phyloP scores from a whole-genome alignment of 139 green algal species.

The Tetratostichococcus sp. region DNA sequence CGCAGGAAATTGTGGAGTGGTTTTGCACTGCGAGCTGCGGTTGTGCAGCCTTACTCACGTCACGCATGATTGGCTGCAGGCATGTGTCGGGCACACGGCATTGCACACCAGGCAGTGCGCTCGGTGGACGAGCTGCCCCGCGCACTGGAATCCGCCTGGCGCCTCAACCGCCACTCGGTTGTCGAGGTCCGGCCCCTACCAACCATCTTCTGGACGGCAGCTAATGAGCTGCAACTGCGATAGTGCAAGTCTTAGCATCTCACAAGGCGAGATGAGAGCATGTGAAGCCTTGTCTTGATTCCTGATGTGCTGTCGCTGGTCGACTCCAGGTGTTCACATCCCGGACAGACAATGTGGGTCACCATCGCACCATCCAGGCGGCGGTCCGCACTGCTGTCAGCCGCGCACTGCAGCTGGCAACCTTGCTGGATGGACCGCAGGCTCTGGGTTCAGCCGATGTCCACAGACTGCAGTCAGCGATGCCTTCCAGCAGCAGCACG shows the following conservation, averaged over 20 bases:
- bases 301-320: too few relatives aligned
- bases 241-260: too few relatives aligned
- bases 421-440: not conserved
- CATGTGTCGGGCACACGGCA: conserved; percentile 73
- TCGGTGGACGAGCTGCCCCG: conserved; percentile 40
- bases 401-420: not conserved
- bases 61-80: conserved; percentile 23
- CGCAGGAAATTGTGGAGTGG: too few relatives aligned
- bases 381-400: conserved; percentile 28
- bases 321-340: conserved; percentile 52
- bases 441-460: too few relatives aligned
- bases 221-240: too few relatives aligned
- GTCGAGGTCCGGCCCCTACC: conserved; percentile 60
- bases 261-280: too few relatives aligned
- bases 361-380: conserved; percentile 66
- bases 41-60: too few relatives aligned
- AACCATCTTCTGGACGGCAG: too few relatives aligned
- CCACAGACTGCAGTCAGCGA: too few relatives aligned
- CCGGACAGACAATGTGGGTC: conserved; percentile 59
- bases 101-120: conserved; percentile 70
- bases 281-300: too few relatives aligned
- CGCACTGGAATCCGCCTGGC: conserved; percentile 73
- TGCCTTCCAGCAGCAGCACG: not conserved
- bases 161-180: conserved; percentile 75
- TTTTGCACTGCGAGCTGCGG: too few relatives aligned